phyloP scores from a whole-genome alignment of 2,329 filamentous ascomycete genomes.

The Phaeosphaeriaceae sp. region DNA sequence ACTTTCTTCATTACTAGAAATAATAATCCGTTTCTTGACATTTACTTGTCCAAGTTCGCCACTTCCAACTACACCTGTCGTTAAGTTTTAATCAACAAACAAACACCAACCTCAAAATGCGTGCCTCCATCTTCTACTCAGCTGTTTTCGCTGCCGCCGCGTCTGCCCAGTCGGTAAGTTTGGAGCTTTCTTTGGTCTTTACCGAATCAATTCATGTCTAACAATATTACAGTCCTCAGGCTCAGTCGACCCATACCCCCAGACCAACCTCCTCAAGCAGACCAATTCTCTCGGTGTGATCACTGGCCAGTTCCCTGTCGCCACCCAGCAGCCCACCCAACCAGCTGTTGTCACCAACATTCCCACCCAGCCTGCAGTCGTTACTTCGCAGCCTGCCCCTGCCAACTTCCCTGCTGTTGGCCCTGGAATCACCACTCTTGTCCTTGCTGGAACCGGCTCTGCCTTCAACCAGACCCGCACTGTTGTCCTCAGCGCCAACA shows the following conservation, averaged over 20 bases:
- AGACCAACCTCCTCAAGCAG: conserved; percentile 36
- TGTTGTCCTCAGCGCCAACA: conserved; percentile 43
- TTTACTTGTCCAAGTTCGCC: conserved; percentile 16
- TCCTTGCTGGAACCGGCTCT: conserved; percentile 30
- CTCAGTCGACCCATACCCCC: conserved; percentile 33
- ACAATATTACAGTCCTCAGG: conserved; percentile 23
- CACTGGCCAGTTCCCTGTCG: conserved; percentile 34
- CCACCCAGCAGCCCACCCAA: conserved; percentile 30
- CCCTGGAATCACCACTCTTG: conserved; percentile 44
- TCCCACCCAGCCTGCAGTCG: conserved; percentile 32
- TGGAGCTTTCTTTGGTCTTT: too few species aligned
- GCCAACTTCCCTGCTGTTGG: conserved; percentile 46
- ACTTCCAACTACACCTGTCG: conserved; percentile 13
- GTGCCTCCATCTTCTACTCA: conserved; percentile 38
- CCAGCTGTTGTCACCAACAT: conserved; percentile 30
- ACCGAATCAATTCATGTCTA: too few species aligned
- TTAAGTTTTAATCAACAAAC: conserved; percentile 13
- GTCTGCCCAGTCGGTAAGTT: conserved; percentile 37
- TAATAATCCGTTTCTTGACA: conserved; percentile 16
- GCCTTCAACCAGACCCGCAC: conserved; percentile 37
- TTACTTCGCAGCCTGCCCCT: conserved; percentile 32
- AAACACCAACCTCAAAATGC: conserved; percentile 34
- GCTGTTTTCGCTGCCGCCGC: conserved; percentile 39
- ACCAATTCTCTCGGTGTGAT: conserved; percentile 46
- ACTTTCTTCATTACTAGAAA: conserved; percentile 13